Percentiles rank a stretch among this genome's conserved stretches.
These are phyloP conservation scores for Lactifluus hygrophoroides DNA, from an alignment of 768 basidiomycete species.

Conservation along the genomic window DNA sequence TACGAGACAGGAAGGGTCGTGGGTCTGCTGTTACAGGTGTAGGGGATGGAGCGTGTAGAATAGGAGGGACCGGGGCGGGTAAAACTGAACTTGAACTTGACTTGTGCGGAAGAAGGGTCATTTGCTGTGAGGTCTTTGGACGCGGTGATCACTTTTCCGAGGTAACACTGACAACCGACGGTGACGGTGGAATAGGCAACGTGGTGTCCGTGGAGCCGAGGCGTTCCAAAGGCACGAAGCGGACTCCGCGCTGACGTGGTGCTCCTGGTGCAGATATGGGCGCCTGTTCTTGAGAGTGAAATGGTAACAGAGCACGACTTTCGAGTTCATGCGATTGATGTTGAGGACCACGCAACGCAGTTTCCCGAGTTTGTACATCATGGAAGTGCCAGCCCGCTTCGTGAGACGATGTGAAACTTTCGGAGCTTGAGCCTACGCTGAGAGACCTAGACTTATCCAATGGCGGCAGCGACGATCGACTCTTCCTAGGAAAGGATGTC, in stretches of 20 bases:
- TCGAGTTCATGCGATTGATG: background rate
- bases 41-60: background rate
- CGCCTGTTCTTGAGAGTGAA: background rate
- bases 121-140: constrained; percentile 3
- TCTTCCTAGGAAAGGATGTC: too few species aligned
- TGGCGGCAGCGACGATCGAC: background rate
- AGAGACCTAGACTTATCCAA: background rate
- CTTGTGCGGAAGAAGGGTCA: background rate
- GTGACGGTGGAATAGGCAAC: background rate
- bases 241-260: background rate
- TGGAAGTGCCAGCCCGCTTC: background rate
- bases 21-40: background rate
- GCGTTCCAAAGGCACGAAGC: constrained; percentile 16
- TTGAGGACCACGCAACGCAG: background rate
- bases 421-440: background rate
- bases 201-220: background rate
- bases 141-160: too few species aligned
- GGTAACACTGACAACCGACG: background rate
- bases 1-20: background rate
- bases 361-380: background rate
- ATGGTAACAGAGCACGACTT: background rate
- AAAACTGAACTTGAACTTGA: background rate
- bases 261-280: background rate
- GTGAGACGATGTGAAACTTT: constrained; percentile 3
- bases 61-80: background rate